Percentiles rank a stretch among this genome's conserved stretches.
phyloP scores from a whole-genome alignment of 768 basidiomycete genomes.

The Pulveroboletus sp. region DNA sequence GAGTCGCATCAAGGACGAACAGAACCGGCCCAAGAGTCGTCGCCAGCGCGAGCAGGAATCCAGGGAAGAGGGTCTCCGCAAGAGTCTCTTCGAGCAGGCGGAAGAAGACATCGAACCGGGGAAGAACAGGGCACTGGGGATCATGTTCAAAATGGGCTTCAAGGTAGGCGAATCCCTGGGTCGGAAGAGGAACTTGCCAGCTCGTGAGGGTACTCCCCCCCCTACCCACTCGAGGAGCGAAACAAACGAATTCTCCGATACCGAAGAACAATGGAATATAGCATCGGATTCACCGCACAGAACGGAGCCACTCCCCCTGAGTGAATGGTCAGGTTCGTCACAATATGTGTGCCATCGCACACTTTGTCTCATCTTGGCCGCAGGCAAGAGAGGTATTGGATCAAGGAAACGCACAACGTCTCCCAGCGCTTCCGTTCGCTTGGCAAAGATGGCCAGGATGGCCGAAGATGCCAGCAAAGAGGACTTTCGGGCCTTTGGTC shows the following conservation, averaged over 20 bases:
- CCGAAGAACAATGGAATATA: neutral
- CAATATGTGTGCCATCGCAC: neutral
- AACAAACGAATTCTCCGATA: neutral
- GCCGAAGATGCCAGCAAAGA: slow-evolving; percentile 48
- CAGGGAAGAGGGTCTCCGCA: slow-evolving; percentile 71
- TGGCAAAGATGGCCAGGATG: slow-evolving; percentile 68
- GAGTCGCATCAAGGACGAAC: slow-evolving; percentile 60
- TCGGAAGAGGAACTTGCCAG: slow-evolving; percentile 22
- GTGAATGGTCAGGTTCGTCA: slow-evolving; percentile 75
- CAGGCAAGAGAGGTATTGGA: slow-evolving; percentile 80
- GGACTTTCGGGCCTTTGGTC: slow-evolving; percentile 65
- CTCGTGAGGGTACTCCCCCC: neutral
- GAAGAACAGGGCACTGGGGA: slow-evolving; percentile 73
- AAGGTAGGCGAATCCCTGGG: slow-evolving; percentile 80
- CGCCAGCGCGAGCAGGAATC: slow-evolving; percentile 67
- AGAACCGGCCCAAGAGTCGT: slow-evolving; percentile 58
- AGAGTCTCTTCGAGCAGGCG: slow-evolving; percentile 75
- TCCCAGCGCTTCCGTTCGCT: slow-evolving; percentile 55
- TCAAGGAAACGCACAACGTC: slow-evolving; percentile 63
- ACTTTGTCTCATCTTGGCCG: slow-evolving; percentile 6
- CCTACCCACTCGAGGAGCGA: slow-evolving; percentile 2
- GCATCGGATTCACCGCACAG: slow-evolving; percentile 36
- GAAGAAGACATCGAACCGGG: slow-evolving; percentile 47
- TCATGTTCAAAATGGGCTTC: slow-evolving; percentile 96
- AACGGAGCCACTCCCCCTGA: slow-evolving; percentile 66